Conservation (phyloP, 148 eudicot genomes). For the Rhododendron vialii region DNA sequence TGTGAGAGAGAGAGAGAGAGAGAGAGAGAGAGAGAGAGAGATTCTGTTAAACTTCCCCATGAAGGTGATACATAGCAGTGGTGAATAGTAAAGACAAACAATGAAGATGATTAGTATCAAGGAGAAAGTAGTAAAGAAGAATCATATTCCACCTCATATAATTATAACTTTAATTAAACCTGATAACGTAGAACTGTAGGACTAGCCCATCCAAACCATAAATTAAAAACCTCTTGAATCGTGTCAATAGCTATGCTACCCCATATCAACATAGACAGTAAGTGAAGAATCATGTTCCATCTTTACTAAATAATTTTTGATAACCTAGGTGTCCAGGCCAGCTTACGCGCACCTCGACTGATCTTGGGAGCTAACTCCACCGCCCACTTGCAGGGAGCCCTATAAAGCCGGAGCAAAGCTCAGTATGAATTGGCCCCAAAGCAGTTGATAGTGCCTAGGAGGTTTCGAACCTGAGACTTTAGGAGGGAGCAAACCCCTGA, state of each 20-base stretch:
- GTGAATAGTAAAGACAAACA: not conserved
- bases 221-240: not conserved
- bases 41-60: not conserved
- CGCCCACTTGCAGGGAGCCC: no score
- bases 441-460: no score
- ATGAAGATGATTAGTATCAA: not conserved
- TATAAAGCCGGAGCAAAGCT: no score
- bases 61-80: constrained; percentile 1
- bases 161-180: not conserved
- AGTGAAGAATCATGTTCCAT: not conserved
- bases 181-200: not conserved
- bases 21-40: not conserved
- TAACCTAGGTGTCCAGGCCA: no score
- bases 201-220: not conserved
- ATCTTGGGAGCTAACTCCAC: no score
- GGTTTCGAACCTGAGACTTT: no score
- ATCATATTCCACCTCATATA: constrained; percentile 4
- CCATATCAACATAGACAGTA: not conserved
- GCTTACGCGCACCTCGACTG: no score
- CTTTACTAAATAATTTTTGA: not conserved
- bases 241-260: not conserved
- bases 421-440: no score
- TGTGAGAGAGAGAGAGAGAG: constrained; percentile 2
- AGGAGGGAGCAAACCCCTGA: no score
- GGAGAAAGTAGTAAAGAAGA: constrained; percentile 6